Evolutionary conservation across 2,329 filamentous ascomycete genomes (phyloP).

Genomic region (Trichoderma arundinaceum): DNA sequence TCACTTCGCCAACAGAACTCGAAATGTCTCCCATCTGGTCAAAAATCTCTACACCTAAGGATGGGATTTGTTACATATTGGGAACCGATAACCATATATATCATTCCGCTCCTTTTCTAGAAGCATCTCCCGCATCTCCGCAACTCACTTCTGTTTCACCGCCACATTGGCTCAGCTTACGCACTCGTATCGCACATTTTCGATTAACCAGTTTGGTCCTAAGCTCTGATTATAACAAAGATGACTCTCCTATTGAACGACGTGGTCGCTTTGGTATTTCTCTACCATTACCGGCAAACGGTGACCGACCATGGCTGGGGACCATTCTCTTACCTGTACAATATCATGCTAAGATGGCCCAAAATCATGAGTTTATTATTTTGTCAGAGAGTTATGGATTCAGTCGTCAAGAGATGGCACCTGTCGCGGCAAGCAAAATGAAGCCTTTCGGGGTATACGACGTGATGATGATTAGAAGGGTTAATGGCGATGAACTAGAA

Average conservation of each 20-base stretch:
- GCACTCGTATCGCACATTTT: not conserved
- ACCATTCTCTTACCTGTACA: slow-evolving; percentile 21
- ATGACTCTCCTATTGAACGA: slow-evolving; percentile 12
- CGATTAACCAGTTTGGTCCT: not conserved
- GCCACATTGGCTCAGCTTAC: not conserved
- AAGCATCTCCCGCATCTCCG: not conserved
- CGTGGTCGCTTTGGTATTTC: slow-evolving; percentile 23
- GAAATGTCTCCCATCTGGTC: not conserved
- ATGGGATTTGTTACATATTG: not conserved
- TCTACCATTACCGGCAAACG: slow-evolving; percentile 2
- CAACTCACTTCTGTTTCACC: not conserved
- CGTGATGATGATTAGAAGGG: slow-evolving; percentile 26
- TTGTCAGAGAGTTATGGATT: slow-evolving; percentile 29
- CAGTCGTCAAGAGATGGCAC: slow-evolving; percentile 20
- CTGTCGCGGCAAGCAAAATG: not conserved
- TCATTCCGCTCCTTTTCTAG: slow-evolving; percentile 1
- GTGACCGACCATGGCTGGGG: slow-evolving; percentile 22
- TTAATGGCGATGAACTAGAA: slow-evolving; percentile 7
- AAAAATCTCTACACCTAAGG: not conserved
- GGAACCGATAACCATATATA: not conserved
- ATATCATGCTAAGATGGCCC: slow-evolving; percentile 21
- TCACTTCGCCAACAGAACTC: not conserved
- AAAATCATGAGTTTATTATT: slow-evolving; percentile 25
- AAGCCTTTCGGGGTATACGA: slow-evolving; percentile 18
- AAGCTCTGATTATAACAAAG: slow-evolving; percentile 15